Percentiles rank a stretch among this genome's conserved stretches.
These are phyloP conservation scores for Incumbomyces lentus DNA, from an alignment of 2,329 filamentous ascomycete species.

Conservation along the genomic window DNA sequence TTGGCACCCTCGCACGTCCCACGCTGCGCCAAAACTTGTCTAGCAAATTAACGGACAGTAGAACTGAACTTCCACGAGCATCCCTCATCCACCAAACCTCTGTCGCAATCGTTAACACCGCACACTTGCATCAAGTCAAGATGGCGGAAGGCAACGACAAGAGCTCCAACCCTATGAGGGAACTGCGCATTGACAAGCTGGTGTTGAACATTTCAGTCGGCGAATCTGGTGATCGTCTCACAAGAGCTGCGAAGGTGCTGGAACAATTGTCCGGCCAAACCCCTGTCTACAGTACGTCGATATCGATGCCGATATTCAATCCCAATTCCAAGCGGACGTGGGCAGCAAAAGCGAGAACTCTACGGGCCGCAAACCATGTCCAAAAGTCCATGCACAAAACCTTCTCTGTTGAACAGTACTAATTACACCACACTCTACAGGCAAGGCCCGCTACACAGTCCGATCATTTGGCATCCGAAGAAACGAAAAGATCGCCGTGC, in stretches of 20 bases:
- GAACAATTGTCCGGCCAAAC: constrained; percentile 99
- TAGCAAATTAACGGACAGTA: not conserved
- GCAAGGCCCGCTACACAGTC: constrained; percentile 99
- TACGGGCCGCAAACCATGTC: too few species aligned
- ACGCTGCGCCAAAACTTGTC: constrained; percentile 2
- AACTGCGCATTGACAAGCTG: constrained; percentile 98
- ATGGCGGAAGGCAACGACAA: constrained; percentile 64
- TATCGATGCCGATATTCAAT: constrained; percentile 9
- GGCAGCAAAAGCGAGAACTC: too few species aligned
- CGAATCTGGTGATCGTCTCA: constrained; percentile 99
- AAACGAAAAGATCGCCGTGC: constrained; percentile 99
- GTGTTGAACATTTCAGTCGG: constrained; percentile 99
- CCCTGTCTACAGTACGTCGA: constrained; percentile 85
- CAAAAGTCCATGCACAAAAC: not conserved
- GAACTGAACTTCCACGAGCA: not conserved
- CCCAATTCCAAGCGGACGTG: constrained; percentile 11
- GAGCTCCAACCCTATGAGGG: constrained; percentile 95
- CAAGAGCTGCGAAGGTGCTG: constrained; percentile 98
- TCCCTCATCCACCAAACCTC: constrained; percentile 8
- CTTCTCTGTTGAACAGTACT: not conserved
- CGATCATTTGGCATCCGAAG: constrained; percentile 99
- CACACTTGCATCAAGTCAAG: constrained; percentile 15
- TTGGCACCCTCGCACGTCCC: constrained; percentile 5
- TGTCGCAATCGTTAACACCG: constrained; percentile 23
- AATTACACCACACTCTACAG: constrained; percentile 35